These are phyloP conservation scores for Coemansia sp. DNA, from an alignment of 192 early-diverging fungal genomes.

Conservation along the genomic window DNA sequence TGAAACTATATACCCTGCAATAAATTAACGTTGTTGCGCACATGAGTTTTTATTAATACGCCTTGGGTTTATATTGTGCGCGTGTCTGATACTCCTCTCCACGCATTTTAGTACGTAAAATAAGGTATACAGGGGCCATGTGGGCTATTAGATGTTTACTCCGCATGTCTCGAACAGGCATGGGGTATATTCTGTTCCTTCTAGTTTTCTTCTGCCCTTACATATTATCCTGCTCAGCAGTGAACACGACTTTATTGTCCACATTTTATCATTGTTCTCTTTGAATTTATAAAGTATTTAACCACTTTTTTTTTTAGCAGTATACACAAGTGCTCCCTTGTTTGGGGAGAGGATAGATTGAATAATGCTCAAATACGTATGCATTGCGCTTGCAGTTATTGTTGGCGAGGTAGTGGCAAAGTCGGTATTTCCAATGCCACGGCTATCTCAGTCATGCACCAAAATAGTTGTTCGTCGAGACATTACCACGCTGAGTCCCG, in stretches of 20 bases:
- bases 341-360: background rate
- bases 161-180: conserved; percentile 34
- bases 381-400: conserved; percentile 23
- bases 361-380: conserved; percentile 39
- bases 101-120: too few species aligned
- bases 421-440: conserved; percentile 45
- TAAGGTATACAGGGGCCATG: too few species aligned
- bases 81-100: too few species aligned
- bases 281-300: background rate
- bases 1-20: background rate
- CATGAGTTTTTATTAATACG: too few species aligned
- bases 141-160: conserved; percentile 1
- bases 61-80: too few species aligned
- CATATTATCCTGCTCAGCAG: conserved; percentile 5
- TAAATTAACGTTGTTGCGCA: background rate
- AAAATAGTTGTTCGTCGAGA: conserved; percentile 36
- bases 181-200: conserved; percentile 9
- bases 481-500: conserved; percentile 23
- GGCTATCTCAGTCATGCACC: conserved; percentile 28
- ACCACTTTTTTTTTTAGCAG: too few species aligned
- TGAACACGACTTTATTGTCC: background rate
- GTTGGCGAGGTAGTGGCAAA: conserved; percentile 24
- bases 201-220: background rate
- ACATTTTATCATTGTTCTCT: background rate
- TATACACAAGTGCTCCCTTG: too few species aligned